phyloP scores from a whole-genome alignment of 2,329 filamentous ascomycete genomes.

The Plenodomus lindquistii region DNA sequence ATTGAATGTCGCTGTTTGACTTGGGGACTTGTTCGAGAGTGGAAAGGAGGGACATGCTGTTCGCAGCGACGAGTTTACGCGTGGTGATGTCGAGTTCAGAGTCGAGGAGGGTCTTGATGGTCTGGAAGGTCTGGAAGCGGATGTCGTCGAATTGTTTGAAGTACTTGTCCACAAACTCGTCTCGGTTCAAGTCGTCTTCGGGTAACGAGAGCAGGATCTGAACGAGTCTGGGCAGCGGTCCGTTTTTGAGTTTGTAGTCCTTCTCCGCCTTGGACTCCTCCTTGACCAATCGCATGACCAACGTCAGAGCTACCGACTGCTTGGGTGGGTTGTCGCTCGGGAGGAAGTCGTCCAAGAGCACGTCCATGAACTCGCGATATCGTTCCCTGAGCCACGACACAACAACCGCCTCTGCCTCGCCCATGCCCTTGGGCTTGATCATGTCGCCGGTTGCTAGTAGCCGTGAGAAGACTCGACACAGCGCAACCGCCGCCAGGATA shows the following conservation, averaged over 20 bases:
- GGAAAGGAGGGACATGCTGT: slow-evolving; percentile 65
- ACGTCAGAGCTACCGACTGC: slow-evolving; percentile 70
- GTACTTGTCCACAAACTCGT: slow-evolving; percentile 77
- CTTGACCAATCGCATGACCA: slow-evolving; percentile 84
- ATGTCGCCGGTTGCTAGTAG: slow-evolving; percentile 76
- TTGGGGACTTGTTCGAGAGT: slow-evolving; percentile 72
- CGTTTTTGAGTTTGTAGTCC: slow-evolving; percentile 68
- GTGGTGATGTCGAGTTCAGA: slow-evolving; percentile 28
- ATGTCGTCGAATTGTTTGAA: slow-evolving; percentile 82
- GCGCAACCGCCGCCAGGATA: slow-evolving; percentile 73
- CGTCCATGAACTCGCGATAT: slow-evolving; percentile 69
- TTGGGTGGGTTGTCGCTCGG: slow-evolving; percentile 62
- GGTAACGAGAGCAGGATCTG: slow-evolving; percentile 62
- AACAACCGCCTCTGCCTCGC: slow-evolving; percentile 75
- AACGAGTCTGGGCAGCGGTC: slow-evolving; percentile 69
- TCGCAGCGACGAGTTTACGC: slow-evolving; percentile 45
- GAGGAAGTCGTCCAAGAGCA: slow-evolving; percentile 63
- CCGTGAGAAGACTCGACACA: slow-evolving; percentile 85
- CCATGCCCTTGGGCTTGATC: slow-evolving; percentile 64
- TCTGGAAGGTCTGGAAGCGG: slow-evolving; percentile 78
- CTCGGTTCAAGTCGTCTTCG: slow-evolving; percentile 62
- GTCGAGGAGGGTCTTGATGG: slow-evolving; percentile 58
- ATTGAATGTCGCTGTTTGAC: slow-evolving; percentile 66
- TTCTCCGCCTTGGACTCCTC: slow-evolving; percentile 60
- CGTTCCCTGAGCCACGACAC: slow-evolving; percentile 77